A percentile compares a stretch with the other conserved stretches of the same genome.
Conservation (phyloP, 2,329 filamentous ascomycete species). For the Thielaviopsis punctulata region DNA sequence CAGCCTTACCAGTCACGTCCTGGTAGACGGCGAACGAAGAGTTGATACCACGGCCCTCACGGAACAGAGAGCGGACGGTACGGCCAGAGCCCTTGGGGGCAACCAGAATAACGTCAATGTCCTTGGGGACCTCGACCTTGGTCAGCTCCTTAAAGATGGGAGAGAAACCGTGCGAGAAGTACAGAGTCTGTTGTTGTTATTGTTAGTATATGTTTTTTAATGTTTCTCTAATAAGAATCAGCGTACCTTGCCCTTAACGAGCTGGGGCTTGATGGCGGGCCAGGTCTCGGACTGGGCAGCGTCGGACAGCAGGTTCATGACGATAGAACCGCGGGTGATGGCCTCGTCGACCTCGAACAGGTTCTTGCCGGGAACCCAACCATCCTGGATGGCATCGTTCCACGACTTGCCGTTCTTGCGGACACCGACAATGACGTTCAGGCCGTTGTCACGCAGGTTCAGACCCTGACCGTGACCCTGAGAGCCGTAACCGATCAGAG, state of each 20-base stretch:
- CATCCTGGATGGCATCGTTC: slow-evolving; percentile 93
- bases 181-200: slow-evolving; percentile 54
- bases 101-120: slow-evolving; percentile 98
- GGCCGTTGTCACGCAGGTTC: slow-evolving; percentile 98
- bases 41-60: slow-evolving; percentile 99
- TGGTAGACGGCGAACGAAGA: slow-evolving; percentile 96
- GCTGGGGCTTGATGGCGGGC: slow-evolving; percentile 93
- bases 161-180: slow-evolving; percentile 99
- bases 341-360: slow-evolving; percentile 97
- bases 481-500: slow-evolving; percentile 94
- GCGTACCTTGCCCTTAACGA: slow-evolving; percentile 92
- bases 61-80: slow-evolving; percentile 96
- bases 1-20: slow-evolving; percentile 91
- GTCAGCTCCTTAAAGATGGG: slow-evolving; percentile 99
- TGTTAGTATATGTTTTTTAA: neutral
- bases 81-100: slow-evolving; percentile 98
- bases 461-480: slow-evolving; percentile 98
- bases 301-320: slow-evolving; percentile 99
- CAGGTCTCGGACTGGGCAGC: slow-evolving; percentile 98
- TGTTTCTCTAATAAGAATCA: slow-evolving; percentile 3
- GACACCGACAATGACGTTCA: slow-evolving; percentile 98
- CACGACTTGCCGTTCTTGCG: slow-evolving; percentile 96
- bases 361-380: slow-evolving; percentile 97
- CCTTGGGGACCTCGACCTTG: slow-evolving; percentile 88
- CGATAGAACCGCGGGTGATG: slow-evolving; percentile 77